Conservation (phyloP, 345 rosid species). For the Moringa oleifera region DNA sequence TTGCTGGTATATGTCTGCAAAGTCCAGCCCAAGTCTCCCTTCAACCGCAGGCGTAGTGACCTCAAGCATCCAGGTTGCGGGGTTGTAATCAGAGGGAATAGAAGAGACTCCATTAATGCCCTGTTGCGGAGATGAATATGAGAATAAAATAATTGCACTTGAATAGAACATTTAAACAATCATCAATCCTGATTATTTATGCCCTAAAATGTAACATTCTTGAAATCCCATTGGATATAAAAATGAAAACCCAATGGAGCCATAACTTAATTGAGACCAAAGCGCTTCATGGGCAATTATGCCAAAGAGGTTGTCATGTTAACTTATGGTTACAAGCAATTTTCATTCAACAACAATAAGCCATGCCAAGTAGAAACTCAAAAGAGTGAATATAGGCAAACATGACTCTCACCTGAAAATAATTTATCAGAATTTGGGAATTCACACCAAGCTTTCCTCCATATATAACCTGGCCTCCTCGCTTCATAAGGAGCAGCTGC, state of each 20-base stretch:
- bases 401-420: slow-evolving; percentile 59
- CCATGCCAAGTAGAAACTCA: too few relatives aligned
- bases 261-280: neutral
- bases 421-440: slow-evolving; percentile 64
- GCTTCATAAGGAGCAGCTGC: slow-evolving; percentile 94
- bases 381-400: neutral
- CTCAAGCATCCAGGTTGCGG: slow-evolving; percentile 99
- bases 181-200: neutral
- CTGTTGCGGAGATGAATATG: slow-evolving; percentile 25
- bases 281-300: too few relatives aligned
- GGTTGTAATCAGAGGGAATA: slow-evolving; percentile 65
- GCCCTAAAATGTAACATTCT: neutral
- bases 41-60: slow-evolving; percentile 65
- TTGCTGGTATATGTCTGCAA: slow-evolving; percentile 57
- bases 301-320: too few relatives aligned
- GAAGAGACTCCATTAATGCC: slow-evolving; percentile 51
- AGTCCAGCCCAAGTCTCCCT: slow-evolving; percentile 56
- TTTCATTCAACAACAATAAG: neutral
- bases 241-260: neutral
- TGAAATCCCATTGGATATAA: neutral
- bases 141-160: too few relatives aligned
- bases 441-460: slow-evolving; percentile 81
- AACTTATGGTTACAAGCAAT: too few relatives aligned
- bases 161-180: neutral
- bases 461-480: slow-evolving; percentile 82